Evolutionary conservation across 1,284 basidiomycete genomes (phyloP).

Genomic region (Coriolopsis trogii): DNA sequence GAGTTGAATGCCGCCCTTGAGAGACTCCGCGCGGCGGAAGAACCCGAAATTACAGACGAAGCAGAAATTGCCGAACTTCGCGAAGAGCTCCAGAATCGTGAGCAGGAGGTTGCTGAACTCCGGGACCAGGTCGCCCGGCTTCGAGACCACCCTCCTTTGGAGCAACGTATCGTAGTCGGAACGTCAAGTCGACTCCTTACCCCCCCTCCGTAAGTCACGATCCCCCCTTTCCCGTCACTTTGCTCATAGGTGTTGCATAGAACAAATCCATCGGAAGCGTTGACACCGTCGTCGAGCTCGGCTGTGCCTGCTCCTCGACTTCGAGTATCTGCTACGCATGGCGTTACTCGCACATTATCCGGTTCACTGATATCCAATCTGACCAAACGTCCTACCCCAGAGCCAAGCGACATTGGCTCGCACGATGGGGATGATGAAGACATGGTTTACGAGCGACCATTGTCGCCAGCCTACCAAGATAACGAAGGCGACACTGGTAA

Average conservation of each 20-base stretch:
- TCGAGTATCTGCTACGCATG: slow-evolving; percentile 10
- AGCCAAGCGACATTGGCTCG: slow-evolving; percentile 41
- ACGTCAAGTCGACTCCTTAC: slow-evolving; percentile 8
- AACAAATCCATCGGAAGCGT: slow-evolving; percentile 7
- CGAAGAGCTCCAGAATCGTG: slow-evolving; percentile 33
- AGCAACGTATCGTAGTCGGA: slow-evolving; percentile 6
- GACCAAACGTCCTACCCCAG: slow-evolving; percentile 53
- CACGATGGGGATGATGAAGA: slow-evolving; percentile 18
- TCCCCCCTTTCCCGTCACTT: neutral
- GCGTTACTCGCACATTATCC: slow-evolving; percentile 45
- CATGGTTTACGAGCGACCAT: slow-evolving; percentile 5
- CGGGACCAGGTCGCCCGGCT: slow-evolving; percentile 31
- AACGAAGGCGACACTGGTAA: neutral
- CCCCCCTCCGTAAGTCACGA: slow-evolving; percentile 12
- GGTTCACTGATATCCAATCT: slow-evolving; percentile 49
- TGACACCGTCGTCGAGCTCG: neutral
- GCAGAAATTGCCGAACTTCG: slow-evolving; percentile 28
- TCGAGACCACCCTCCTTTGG: slow-evolving; percentile 1
- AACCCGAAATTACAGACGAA: slow-evolving; percentile 21
- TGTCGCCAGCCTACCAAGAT: slow-evolving; percentile 6
- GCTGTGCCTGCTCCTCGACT: neutral
- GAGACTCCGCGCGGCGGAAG: slow-evolving; percentile 21
- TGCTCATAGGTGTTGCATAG: neutral
- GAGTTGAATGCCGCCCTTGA: slow-evolving; percentile 7
- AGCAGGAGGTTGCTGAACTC: slow-evolving; percentile 32